Evolutionary conservation across 352 stramenopile species (phyloP).

Genomic region (Peronosclerospora sorghi): DNA sequence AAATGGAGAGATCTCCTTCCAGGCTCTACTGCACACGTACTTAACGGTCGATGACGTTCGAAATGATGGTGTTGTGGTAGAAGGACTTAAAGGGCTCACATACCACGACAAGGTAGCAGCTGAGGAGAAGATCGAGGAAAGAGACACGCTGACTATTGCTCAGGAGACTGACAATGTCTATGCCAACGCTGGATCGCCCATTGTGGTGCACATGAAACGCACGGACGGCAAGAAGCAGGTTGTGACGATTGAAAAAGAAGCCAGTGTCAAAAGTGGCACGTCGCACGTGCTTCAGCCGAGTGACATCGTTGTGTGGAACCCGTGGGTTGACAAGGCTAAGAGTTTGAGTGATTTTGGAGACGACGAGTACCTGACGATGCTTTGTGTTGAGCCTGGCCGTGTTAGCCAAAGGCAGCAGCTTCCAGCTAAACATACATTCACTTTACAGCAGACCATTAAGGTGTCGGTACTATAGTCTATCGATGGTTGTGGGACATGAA

Average conservation of each 20-base stretch:
- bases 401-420: constrained; percentile 64
- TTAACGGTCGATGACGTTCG: constrained; percentile 76
- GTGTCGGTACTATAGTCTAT: constrained; percentile 34
- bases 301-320: constrained; percentile 92
- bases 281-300: constrained; percentile 23
- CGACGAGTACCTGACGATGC: constrained; percentile 91
- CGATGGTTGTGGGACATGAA: background rate
- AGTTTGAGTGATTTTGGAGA: constrained; percentile 91
- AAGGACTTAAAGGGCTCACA: constrained; percentile 75
- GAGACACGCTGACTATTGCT: constrained; percentile 48
- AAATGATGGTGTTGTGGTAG: constrained; percentile 43
- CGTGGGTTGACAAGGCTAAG: constrained; percentile 88
- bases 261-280: constrained; percentile 38
- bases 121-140: constrained; percentile 42
- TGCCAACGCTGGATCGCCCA: constrained; percentile 45
- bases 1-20: constrained; percentile 77
- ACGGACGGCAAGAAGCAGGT: constrained; percentile 36
- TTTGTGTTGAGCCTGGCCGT: constrained; percentile 91
- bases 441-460: constrained; percentile 56
- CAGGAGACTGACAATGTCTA: constrained; percentile 87
- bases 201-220: constrained; percentile 59
- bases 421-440: constrained; percentile 39
- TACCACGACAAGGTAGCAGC: constrained; percentile 87
- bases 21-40: constrained; percentile 93
- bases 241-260: constrained; percentile 66